Base-by-base conservation (phyloP, 1,284 basidiomycete genomes). In the Polyporus tsugae region DNA sequence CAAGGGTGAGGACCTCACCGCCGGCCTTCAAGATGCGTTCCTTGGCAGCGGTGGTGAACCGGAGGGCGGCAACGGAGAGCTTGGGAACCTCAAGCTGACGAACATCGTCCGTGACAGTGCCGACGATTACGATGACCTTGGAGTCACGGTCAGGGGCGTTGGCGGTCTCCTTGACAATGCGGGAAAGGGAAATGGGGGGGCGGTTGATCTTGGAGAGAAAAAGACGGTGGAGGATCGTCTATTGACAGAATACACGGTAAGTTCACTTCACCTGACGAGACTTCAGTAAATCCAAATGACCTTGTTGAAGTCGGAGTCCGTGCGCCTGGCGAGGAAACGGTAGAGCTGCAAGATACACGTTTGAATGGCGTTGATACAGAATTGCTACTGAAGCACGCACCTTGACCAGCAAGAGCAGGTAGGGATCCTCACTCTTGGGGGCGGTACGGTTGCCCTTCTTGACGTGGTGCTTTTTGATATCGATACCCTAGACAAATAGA, bases 201-300 rank as follows among this genome's bases (percentile, higher is more conserved):
- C 96, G 95, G 91, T 99, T 99, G 89, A 90, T 91, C 89, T 97
- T 96, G 81, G 95, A 96, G 84, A 97, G 93, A 89, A 96, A 99
- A 72, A 99, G 92, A 71, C 97, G 94, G 84, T 93, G 95, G 79
- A 99, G 95, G 84, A 99, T 87, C 79, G 91, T 94, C 92, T 94
- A 74, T 62, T 44, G 52, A 42, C 60, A 70, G 38, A 70, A 65
- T 62, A 70, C 69, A 35, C 2, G 17, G 44, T 67, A 46, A 73
- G 66, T 70, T n/a, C 59, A 44, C 22, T 41, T 38, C 46, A 57
- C 29, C 29, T 22, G 17, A 53, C 13, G 17, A 13, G 1, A 25
- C 15, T 9, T 4, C n/a, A 6, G 17, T 17, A 41, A n/a, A 59
- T 33, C 29, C 68, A 68, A 75, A 72, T 55, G 71, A 93, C 92